phyloP scores from a whole-genome alignment of 2,329 filamentous ascomycete species.

The Torrubiellomyces zombiae region DNA sequence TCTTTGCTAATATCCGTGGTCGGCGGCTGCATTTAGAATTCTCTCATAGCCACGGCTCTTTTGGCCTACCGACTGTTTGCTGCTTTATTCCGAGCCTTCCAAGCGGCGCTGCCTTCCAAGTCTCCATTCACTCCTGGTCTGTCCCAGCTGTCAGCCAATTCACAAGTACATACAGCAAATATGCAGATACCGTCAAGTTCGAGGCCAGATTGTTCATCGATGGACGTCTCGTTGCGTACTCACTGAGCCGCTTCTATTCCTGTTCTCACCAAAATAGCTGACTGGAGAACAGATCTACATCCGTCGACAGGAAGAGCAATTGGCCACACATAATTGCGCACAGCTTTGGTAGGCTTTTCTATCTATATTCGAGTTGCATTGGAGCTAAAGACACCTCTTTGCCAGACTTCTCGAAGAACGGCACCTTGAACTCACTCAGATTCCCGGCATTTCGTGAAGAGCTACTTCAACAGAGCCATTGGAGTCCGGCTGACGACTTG shows the following conservation, averaged over 20 bases:
- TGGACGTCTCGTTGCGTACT: conserved; percentile 43
- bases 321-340: conserved; percentile 35
- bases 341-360: conserved; percentile 20
- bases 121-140: conserved; percentile 63
- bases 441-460: conserved; percentile 61
- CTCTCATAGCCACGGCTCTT: conserved; percentile 28
- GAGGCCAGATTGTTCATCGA: conserved; percentile 55
- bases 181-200: conserved; percentile 39
- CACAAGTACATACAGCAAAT: conserved; percentile 37
- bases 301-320: conserved; percentile 30
- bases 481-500: conserved; percentile 53
- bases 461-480: conserved; percentile 50
- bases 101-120: conserved; percentile 42
- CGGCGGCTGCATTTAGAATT: conserved; percentile 24
- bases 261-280: neutral
- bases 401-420: conserved; percentile 35
- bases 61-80: conserved; percentile 47
- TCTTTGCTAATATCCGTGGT: neutral
- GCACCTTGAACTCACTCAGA: conserved; percentile 41
- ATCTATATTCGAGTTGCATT: conserved; percentile 6
- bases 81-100: conserved; percentile 53
- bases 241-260: neutral
- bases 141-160: conserved; percentile 41
- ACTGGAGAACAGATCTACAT: conserved; percentile 28
- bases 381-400: conserved; percentile 1